Conservation (phyloP, 106 monocot species). For the Acorus calamus region DNA sequence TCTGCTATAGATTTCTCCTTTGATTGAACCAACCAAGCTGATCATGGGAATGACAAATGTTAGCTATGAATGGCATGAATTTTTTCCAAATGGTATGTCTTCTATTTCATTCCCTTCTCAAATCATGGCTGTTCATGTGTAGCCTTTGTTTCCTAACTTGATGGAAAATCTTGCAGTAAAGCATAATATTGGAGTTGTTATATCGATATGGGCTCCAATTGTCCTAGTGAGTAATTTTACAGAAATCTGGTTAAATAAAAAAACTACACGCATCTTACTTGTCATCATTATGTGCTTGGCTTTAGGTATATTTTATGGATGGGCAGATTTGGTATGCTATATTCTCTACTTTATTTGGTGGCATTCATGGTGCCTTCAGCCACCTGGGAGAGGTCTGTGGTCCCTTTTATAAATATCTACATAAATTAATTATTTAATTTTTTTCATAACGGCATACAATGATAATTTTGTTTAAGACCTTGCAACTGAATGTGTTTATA, state of each 20-base stretch:
- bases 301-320: slow-evolving; percentile 98
- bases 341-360: slow-evolving; percentile 85
- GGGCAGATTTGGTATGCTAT: slow-evolving; percentile 98
- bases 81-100: slow-evolving; percentile 79
- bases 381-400: slow-evolving; percentile 79
- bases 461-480: too few relatives aligned
- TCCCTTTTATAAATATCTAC: too few relatives aligned
- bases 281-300: neutral
- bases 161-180: slow-evolving; percentile 45
- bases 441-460: too few relatives aligned
- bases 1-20: slow-evolving; percentile 56
- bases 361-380: slow-evolving; percentile 86
- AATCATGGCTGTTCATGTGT: too few relatives aligned
- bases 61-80: slow-evolving; percentile 92
- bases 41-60: slow-evolving; percentile 64
- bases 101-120: slow-evolving; percentile 1
- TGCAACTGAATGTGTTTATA: too few relatives aligned
- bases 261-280: neutral
- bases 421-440: too few relatives aligned
- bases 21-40: slow-evolving; percentile 69
- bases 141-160: too few relatives aligned
- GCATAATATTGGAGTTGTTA: slow-evolving; percentile 76
- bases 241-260: too few relatives aligned
- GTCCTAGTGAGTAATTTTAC: slow-evolving; percentile 46
- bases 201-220: slow-evolving; percentile 91